Base-by-base conservation (phyloP, 208 protist species). In the Porcisia hertigi region DNA sequence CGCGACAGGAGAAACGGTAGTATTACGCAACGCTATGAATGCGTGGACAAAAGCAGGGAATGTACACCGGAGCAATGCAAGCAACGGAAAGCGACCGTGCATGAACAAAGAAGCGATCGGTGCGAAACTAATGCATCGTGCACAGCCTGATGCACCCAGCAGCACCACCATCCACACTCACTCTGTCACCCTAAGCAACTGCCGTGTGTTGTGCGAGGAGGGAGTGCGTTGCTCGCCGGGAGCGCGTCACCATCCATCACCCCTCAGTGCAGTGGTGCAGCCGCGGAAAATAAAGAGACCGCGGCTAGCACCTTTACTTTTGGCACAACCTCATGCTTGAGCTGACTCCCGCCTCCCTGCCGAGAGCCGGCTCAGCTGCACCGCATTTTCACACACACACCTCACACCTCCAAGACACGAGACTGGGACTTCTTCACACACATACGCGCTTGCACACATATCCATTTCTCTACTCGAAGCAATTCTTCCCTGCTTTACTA, bases 351-450 rank as follows among this genome's bases (percentile, higher is more conserved):
- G 47, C 23, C 23, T 43, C 34, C 25, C 23, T 49, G 47, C 63
- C 18, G 63, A 11, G 47, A 67, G 41, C 12, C 63, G 34, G 45
- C 53, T 58, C 47, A 54, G 54, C 34, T 39, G 64, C 70, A n/a
- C 41, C 18, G 47, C 55, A 63, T 47, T 39, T 45, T 69, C 41
- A 83, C 16, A 57, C 30, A 70, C n/a, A 62, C 73, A 43, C 2
- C 47, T 45, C 49, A 47, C 72, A 25, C 43, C 47, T 12, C 47
- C 47, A 52, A 30, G 12, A 9, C 20, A 58, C n/a, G 34, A n/a
- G 20, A 34, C 39, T n/a, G 23, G 18, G 23, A 73, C 45, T 11
- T 47, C 54, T n/a, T n/a, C 65, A 79, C 18, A 59, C 3, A 75
- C 58, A 74, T 34, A 30, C 60, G 75, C 57, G 18, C 34, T 52